Percentiles rank a stretch among this genome's conserved stretches.
These are phyloP conservation scores for Eucalyptus cladocalyx DNA, from an alignment of 345 rosid genomes.

Conservation along the genomic window DNA sequence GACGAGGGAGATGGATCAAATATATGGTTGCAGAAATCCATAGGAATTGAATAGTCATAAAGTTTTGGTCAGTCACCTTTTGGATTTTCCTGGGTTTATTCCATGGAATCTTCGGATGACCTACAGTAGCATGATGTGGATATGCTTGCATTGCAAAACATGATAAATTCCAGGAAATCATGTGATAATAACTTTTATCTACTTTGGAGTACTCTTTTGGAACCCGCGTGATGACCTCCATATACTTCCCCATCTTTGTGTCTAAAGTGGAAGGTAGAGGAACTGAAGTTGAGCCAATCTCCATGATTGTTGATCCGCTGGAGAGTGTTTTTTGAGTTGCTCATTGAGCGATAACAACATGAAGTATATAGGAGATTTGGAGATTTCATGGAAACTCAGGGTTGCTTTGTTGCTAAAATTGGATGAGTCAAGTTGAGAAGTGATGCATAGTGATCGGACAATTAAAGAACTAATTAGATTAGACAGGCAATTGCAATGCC, in stretches of 20 bases:
- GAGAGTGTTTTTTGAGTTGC: not conserved
- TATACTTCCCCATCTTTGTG: not conserved
- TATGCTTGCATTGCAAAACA: not conserved
- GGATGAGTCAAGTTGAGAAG: not conserved
- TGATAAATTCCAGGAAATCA: not conserved
- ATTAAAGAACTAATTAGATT: not conserved
- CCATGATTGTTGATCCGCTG: not conserved
- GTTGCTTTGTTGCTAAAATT: not conserved
- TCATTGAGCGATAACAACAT: not conserved
- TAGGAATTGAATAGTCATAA: not conserved
- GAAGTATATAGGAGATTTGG: not conserved
- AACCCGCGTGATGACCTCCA: not conserved
- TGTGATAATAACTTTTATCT: not conserved
- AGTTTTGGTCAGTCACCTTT: not conserved
- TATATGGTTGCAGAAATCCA: not conserved
- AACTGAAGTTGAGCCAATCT: not conserved
- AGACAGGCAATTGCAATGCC: not conserved
- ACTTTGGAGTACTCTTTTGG: not conserved
- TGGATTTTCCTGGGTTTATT: not conserved
- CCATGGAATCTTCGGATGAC: not conserved
- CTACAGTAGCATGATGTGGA: not conserved
- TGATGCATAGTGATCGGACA: not conserved
- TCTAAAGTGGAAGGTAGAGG: not conserved
- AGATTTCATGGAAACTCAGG: not conserved
- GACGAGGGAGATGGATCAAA: not conserved